Conservation (phyloP, 805 yeast species). For the Ogataea angusta region DNA sequence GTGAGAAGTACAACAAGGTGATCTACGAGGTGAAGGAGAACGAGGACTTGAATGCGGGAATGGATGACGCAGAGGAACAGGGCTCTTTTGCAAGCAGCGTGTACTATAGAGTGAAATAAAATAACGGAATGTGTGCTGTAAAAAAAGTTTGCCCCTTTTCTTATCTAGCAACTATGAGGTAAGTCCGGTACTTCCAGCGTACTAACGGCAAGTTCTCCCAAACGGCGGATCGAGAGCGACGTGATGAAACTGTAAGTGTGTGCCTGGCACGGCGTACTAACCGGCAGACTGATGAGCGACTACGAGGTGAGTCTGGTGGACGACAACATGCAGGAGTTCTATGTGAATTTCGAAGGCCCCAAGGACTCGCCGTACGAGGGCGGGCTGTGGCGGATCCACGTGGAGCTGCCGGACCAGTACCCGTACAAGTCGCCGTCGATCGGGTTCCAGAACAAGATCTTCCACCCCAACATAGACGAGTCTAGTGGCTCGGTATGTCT, state of each 20-base stretch:
- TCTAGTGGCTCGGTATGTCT: conserved; percentile 87
- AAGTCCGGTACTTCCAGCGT: conserved; percentile 4
- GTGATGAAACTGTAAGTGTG: conserved; percentile 81
- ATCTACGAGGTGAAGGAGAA: conserved; percentile 27
- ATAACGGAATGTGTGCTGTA: neutral
- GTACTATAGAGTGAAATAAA: conserved; percentile 9
- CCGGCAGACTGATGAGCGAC: conserved; percentile 73
- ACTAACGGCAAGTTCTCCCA: conserved; percentile 51
- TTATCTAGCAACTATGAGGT: conserved; percentile 16
- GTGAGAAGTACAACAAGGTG: conserved; percentile 14
- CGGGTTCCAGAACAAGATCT: conserved; percentile 87
- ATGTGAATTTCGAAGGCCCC: conserved; percentile 85
- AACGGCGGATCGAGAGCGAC: conserved; percentile 85
- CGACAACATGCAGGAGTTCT: conserved; percentile 83
- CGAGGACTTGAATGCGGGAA: conserved; percentile 18
- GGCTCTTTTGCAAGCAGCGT: conserved; percentile 9
- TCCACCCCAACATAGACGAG: conserved; percentile 94
- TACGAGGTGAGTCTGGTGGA: conserved; percentile 81
- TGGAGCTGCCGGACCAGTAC: conserved; percentile 91
- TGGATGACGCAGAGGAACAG: conserved; percentile 16
- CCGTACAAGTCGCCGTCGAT: conserved; percentile 96
- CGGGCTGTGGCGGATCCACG: conserved; percentile 88
- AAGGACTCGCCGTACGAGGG: conserved; percentile 82
- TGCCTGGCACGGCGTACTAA: conserved; percentile 4
- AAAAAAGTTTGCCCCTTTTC: conserved; percentile 10